phyloP scores from a whole-genome alignment of 495 filamentous ascomycete species.

The Pyrenula massariospora region DNA sequence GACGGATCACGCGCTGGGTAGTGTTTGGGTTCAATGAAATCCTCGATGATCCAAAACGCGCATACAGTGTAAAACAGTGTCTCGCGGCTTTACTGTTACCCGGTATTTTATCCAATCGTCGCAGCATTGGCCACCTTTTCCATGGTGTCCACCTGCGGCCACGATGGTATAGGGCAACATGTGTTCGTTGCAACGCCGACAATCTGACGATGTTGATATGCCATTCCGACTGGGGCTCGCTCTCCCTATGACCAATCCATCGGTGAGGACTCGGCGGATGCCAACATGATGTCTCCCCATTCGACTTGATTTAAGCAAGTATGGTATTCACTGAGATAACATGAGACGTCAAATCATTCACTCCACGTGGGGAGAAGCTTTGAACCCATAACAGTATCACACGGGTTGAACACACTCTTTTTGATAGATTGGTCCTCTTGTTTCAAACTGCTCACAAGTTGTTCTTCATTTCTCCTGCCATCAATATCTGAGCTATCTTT shows the following conservation, averaged over 20 bases:
- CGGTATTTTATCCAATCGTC: not conserved
- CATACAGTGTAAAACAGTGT: not conserved
- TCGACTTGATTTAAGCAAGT: not conserved
- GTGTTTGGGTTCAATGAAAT: not conserved
- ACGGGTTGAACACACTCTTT: too few relatives aligned
- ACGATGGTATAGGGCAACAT: not conserved
- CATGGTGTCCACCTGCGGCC: not conserved
- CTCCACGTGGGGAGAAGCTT: not conserved
- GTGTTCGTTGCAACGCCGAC: not conserved
- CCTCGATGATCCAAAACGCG: not conserved
- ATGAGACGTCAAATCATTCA: not conserved
- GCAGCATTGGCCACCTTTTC: not conserved
- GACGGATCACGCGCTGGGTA: not conserved
- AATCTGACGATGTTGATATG: not conserved
- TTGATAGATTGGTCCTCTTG: too few relatives aligned
- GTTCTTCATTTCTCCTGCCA: too few relatives aligned
- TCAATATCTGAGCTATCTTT: too few relatives aligned
- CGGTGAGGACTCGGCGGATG: not conserved
- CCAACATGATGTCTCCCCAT: not conserved
- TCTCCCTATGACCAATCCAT: not conserved
- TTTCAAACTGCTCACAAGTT: too few relatives aligned
- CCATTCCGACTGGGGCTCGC: not conserved
- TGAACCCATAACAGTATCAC: too few relatives aligned
- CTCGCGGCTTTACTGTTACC: not conserved
- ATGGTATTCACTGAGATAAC: not conserved